Evolutionary conservation across 1,139 yeast genomes (phyloP), one percentile per base, ranked within the genome.

Genomic region (Lodderomyces orthopsilosis): DNA sequence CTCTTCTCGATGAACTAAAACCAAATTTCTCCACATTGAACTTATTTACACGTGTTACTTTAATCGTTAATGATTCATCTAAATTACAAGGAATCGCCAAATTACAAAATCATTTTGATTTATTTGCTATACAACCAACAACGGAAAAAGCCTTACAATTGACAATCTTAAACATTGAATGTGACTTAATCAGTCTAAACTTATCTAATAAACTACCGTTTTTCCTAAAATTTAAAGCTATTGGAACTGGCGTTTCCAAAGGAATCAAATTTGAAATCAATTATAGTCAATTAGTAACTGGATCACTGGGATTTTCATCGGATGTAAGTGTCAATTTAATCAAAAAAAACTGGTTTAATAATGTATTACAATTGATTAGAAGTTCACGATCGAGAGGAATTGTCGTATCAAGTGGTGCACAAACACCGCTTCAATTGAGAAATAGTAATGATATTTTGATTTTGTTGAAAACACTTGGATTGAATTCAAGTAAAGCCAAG

Each of bases 251-350:
- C 1, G 74, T 87, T 14, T 85, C 84, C 15, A 78, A 85, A 46
- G 98, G 98, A 1, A 77, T 90, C 38, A 81, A 81, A 52, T 78
- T 93, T 52, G 98, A 93, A 60, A 75, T 93, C 12, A 75, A 81
- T 44, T 93, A 93, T 61, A 68, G 79, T 13, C 70, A 79, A 37
- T 66, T 83, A 27, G 64, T 79, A 21, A 58, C 68, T 6, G 71
- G 76, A 6, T 63, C 74, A 4, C 62, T 63, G 49, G 65, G 67
- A 48, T 56, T 62, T 57, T 46, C 59, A 37, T 48, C 57, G 4
- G 51, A 49, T 33, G 37, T 44, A 6, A 54, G 46, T 41, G 57
- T 49, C 4, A 55, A 51, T 18, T 49, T 57, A 41, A 61, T 70
- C 28, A 70, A 91, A 44, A 71, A 79, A 45, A 79, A 79, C 43